Evolutionary conservation across 441 rosid species (phyloP).

Genomic region (Erodium texanum): DNA sequence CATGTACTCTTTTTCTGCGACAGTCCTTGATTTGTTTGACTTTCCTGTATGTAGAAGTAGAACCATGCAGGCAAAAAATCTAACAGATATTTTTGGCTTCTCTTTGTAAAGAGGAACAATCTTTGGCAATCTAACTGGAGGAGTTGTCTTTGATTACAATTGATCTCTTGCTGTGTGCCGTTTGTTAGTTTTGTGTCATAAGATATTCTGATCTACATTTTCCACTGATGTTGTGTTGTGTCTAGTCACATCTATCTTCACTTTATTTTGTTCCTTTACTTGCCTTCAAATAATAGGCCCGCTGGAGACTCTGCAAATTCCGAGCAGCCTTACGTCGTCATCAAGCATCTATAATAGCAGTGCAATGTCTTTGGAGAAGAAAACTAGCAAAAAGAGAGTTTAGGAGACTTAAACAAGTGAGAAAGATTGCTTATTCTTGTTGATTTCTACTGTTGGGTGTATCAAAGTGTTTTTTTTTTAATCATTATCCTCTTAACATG

Average conservation of each 20-base stretch:
- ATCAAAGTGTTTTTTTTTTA: constrained; percentile 9
- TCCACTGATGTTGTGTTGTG: not conserved
- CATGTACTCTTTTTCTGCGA: not conserved
- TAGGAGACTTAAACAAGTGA: constrained; percentile 69
- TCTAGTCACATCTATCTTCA: not conserved
- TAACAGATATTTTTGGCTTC: not conserved
- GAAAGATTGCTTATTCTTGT: constrained; percentile 10
- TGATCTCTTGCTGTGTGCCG: not conserved
- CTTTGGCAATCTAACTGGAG: too few species aligned
- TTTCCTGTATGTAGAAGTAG: not conserved
- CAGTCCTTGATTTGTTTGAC: not conserved
- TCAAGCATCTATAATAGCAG: constrained; percentile 58
- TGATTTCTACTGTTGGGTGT: not conserved
- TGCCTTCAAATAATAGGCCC: constrained; percentile 33
- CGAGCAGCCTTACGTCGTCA: constrained; percentile 50
- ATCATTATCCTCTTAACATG: constrained; percentile 6
- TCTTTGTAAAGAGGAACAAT: too few species aligned
- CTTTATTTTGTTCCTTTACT: not conserved
- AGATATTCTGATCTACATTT: not conserved
- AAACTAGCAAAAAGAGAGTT: constrained; percentile 80
- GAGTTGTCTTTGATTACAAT: not conserved
- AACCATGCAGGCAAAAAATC: not conserved
- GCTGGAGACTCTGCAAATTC: constrained; percentile 72
- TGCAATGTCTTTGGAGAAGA: constrained; percentile 90
- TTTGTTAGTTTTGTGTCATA: not conserved